Evolutionary conservation across 1,139 yeast genomes (phyloP).

Genomic region (Tardiomyces digboiensis): DNA sequence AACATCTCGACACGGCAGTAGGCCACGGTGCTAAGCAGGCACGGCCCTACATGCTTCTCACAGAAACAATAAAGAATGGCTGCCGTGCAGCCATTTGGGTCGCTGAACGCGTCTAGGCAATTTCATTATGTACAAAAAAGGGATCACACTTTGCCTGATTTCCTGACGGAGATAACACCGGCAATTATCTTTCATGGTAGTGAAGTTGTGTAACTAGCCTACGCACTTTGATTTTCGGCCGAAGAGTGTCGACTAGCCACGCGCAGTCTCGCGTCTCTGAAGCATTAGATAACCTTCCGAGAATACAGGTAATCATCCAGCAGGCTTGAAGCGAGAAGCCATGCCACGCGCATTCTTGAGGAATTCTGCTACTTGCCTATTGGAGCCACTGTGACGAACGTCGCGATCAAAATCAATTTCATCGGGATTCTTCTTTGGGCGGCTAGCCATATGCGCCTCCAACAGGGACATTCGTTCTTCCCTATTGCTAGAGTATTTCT

Average conservation of each 20-base stretch:
- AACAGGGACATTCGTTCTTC: conserved; percentile 6
- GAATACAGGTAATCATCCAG: background rate
- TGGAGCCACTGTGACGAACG: conserved; percentile 4
- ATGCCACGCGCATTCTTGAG: conserved; percentile 6
- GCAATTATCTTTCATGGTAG: too few relatives aligned
- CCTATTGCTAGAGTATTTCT: conserved; percentile 3
- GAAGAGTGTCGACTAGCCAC: too few relatives aligned
- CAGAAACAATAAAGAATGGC: conserved; percentile 77
- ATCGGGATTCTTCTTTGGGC: conserved; percentile 1
- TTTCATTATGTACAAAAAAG: background rate
- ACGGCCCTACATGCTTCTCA: conserved; percentile 78
- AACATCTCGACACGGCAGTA: conserved; percentile 90
- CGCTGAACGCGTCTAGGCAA: conserved; percentile 65
- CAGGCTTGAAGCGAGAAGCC: conserved; percentile 3
- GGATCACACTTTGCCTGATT: background rate
- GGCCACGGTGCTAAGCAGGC: conserved; percentile 90
- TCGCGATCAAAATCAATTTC: conserved; percentile 4
- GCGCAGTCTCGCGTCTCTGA: too few relatives aligned
- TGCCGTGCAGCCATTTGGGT: conserved; percentile 87
- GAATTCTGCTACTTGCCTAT: conserved; percentile 6
- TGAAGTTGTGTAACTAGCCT: too few relatives aligned
- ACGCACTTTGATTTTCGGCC: too few relatives aligned
- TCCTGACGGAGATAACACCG: background rate
- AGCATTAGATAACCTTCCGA: background rate
- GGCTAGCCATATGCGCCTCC: conserved; percentile 7